A percentile compares a stretch with the other conserved stretches of the same genome.
Conservation (phyloP, 345 rosid species). For the Populus deltoides region DNA sequence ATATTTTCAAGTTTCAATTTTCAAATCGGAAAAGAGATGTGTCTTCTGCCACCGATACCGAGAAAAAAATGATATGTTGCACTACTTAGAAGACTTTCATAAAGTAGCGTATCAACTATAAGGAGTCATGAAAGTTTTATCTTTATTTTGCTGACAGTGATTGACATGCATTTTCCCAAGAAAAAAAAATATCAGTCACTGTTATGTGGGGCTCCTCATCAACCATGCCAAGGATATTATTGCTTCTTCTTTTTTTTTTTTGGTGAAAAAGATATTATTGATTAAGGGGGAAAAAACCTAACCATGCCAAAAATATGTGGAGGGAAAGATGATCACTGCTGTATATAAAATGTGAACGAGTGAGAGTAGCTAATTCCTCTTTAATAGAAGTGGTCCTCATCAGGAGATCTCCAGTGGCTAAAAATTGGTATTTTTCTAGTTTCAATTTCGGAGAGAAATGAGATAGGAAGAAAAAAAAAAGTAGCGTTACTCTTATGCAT, state of each 20-base stretch:
- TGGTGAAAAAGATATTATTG: too few relatives aligned
- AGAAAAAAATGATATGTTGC: constrained; percentile 2
- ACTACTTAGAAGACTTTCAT: constrained; percentile 15
- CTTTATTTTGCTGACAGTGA: background rate
- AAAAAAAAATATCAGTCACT: background rate
- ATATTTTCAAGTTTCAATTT: constrained; percentile 1
- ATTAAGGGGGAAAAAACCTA: background rate
- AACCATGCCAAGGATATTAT: background rate
- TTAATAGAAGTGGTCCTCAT: background rate
- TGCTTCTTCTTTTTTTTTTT: background rate
- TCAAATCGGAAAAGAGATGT: constrained; percentile 24
- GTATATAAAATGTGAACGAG: background rate
- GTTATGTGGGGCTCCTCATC: constrained; percentile 7
- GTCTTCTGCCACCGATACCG: constrained; percentile 16
- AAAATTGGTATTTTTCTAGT: background rate
- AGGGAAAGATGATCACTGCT: background rate
- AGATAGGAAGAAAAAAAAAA: too few relatives aligned
- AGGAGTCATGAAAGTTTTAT: background rate
- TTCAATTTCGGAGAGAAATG: background rate
- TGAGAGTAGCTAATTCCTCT: background rate
- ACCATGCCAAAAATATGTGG: background rate
- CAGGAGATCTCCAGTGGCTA: background rate
- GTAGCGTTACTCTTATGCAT: too few relatives aligned
- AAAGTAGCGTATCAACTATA: constrained; percentile 10
- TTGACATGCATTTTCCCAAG: constrained; percentile 18